Base-by-base conservation (phyloP, 768 basidiomycete genomes). In the Hericium rajendrae region DNA sequence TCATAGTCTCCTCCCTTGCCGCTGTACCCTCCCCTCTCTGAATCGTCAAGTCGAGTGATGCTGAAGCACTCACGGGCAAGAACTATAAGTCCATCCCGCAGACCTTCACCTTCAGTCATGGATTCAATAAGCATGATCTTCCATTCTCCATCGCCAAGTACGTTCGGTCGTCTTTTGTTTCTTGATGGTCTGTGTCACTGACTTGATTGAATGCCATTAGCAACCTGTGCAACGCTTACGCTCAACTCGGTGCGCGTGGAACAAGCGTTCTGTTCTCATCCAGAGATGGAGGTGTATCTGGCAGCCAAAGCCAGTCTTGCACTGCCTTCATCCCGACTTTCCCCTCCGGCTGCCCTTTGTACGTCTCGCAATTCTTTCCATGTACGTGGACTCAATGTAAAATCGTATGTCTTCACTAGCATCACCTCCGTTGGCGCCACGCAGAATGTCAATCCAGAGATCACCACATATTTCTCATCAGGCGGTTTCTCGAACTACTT, bases 291-390 rank as follows among this genome's bases (percentile, higher is more conserved):
- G 32, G 32, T 32, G 71, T 72, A 40, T 66, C 67, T 10, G 71
- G 71, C 13, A 63, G 64, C 11, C 66, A 67, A 43, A 43, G 60
- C 41, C 55, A 56, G 11, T 38, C 48, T 13, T 71, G 71, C 68
- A 64, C 58, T 12, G 65, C 57, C 20, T 74, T 73, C 64, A 51
- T 69, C 15, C 66, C 69, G 11, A 68, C 70, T 2, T 72, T 73
- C 68, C 72, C 72, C 2, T 65, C 67, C 6, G 64, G 66, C 13
- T 73, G 73, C 53, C 68, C 72, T 11, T 73, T 63, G 69, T 71
- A 57, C 40, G 70, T 54, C 39, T 8, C 12, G 37, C 40, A 5
- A 13, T 37, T 26, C 16, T 11, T 16, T 46, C 6, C 16, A 12
- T 8, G n/a, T 8, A 32, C 32, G 9, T 32, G 32, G 9, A 32